Conservation (phyloP, 768 basidiomycete species). For the Pilatotrama ljubarskyi region DNA sequence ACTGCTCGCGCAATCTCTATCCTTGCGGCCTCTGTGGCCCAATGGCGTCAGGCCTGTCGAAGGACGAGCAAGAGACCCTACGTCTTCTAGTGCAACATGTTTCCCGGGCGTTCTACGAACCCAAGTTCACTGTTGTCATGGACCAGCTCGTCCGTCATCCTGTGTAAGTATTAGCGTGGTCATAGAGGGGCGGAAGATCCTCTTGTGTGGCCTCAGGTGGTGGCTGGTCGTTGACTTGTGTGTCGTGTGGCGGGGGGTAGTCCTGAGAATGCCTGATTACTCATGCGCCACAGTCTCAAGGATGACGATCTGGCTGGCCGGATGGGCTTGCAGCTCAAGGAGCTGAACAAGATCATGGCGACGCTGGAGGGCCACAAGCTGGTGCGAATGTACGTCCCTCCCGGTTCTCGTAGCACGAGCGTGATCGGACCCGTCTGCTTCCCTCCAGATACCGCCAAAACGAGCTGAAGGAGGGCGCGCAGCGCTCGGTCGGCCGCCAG, state of each 20-base stretch:
- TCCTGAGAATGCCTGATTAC: slow-evolving; percentile 25
- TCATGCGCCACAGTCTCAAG: slow-evolving; percentile 62
- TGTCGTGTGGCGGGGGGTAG: slow-evolving; percentile 18
- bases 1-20: not conserved
- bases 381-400: slow-evolving; percentile 64
- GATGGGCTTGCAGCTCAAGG: slow-evolving; percentile 87
- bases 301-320: slow-evolving; percentile 92
- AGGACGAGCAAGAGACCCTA: slow-evolving; percentile 81
- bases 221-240: not conserved
- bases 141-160: slow-evolving; percentile 92
- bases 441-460: slow-evolving; percentile 78
- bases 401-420: not conserved
- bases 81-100: slow-evolving; percentile 91
- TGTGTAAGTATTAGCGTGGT: slow-evolving; percentile 73
- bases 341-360: slow-evolving; percentile 87
- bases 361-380: slow-evolving; percentile 76
- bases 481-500: slow-evolving; percentile 82
- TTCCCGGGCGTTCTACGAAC: slow-evolving; percentile 91
- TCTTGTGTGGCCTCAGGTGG: not conserved
- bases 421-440: not conserved
- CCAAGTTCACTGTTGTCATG: slow-evolving; percentile 86
- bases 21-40: slow-evolving; percentile 23
- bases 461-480: slow-evolving; percentile 87
- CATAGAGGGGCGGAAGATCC: slow-evolving; percentile 17
- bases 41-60: slow-evolving; percentile 42